Evolutionary conservation across 2,329 filamentous ascomycete species (phyloP).

Genomic region (Xylariales sp.): DNA sequence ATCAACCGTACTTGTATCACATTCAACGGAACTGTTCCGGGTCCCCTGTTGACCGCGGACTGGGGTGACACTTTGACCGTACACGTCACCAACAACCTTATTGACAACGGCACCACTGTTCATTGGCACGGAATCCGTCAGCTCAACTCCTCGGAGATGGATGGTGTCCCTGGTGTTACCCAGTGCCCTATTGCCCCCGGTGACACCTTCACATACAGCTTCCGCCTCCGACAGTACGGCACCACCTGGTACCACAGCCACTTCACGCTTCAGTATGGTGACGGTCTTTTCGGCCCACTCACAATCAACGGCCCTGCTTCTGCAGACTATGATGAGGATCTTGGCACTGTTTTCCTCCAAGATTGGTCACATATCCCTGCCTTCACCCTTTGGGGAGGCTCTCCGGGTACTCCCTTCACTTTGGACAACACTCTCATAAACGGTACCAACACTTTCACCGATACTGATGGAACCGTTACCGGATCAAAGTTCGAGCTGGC

Average conservation of each 20-base stretch:
- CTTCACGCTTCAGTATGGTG: constrained; percentile 38
- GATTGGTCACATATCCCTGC: constrained; percentile 52
- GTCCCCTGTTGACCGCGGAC: constrained; percentile 50
- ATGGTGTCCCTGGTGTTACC: constrained; percentile 48
- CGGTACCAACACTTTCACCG: constrained; percentile 23
- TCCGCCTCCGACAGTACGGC: constrained; percentile 46
- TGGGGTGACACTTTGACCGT: constrained; percentile 40
- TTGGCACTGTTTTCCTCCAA: constrained; percentile 52
- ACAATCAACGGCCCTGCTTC: constrained; percentile 56
- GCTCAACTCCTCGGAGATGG: constrained; percentile 44
- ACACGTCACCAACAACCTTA: constrained; percentile 49
- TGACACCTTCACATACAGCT: constrained; percentile 49
- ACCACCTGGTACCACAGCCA: constrained; percentile 59
- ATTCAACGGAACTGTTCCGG: constrained; percentile 55
- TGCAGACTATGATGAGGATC: constrained; percentile 57
- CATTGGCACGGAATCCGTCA: constrained; percentile 62
- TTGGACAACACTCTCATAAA: constrained; percentile 37
- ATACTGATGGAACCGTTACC: constrained; percentile 12
- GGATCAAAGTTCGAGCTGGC: constrained; percentile 16
- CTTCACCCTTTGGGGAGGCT: constrained; percentile 27
- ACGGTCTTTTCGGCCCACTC: constrained; percentile 56
- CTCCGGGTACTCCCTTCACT: constrained; percentile 25
- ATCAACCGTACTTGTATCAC: constrained; percentile 34
- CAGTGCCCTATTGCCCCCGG: constrained; percentile 49
- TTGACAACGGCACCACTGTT: constrained; percentile 53